phyloP scores from a whole-genome alignment of 2,329 filamentous ascomycete species.

The Fusarium annulatum region DNA sequence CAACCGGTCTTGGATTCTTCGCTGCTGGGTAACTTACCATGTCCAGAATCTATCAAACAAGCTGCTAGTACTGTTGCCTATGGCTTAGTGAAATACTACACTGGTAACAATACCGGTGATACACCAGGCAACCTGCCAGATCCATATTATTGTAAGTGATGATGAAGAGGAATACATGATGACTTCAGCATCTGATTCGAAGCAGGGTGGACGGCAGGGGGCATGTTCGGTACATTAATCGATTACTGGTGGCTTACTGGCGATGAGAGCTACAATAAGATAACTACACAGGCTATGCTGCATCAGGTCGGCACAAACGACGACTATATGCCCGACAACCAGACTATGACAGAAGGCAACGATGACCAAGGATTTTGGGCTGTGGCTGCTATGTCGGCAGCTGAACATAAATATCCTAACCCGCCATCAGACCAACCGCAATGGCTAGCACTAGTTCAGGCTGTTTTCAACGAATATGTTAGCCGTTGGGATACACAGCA shows the following conservation, averaged over 20 bases:
- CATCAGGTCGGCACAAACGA: slow-evolving; percentile 68
- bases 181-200: not conserved
- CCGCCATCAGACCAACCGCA: slow-evolving; percentile 71
- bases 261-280: slow-evolving; percentile 71
- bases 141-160: slow-evolving; percentile 70
- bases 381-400: slow-evolving; percentile 80
- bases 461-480: slow-evolving; percentile 83
- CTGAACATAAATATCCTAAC: slow-evolving; percentile 80
- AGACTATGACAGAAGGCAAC: slow-evolving; percentile 71
- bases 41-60: slow-evolving; percentile 60
- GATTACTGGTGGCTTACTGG: slow-evolving; percentile 80
- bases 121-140: slow-evolving; percentile 67
- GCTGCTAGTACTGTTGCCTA: slow-evolving; percentile 61
- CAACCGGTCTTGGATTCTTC: fast-evolving
- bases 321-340: slow-evolving; percentile 75
- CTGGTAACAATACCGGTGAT: slow-evolving; percentile 69
- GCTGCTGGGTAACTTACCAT: not conserved
- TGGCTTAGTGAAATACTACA: slow-evolving; percentile 62
- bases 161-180: not conserved
- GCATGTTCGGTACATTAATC: slow-evolving; percentile 76
- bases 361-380: slow-evolving; percentile 88
- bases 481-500: slow-evolving; percentile 73
- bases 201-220: slow-evolving; percentile 76
- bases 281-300: slow-evolving; percentile 67
- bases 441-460: slow-evolving; percentile 81